Conservation (phyloP, 108 stramenopile species). For the Nitzschia sp. region DNA sequence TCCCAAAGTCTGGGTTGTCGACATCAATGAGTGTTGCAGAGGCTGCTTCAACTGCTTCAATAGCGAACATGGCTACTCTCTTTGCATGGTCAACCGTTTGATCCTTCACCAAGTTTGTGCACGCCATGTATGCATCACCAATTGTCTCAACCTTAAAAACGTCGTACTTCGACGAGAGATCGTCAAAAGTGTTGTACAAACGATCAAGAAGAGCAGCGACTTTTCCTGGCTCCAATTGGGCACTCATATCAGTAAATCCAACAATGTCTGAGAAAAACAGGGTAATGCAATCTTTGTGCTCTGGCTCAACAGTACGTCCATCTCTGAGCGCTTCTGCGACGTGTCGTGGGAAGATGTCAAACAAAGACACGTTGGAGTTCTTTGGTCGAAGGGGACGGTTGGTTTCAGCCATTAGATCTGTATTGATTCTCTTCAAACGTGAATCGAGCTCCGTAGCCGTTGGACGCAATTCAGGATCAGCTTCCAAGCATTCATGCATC, state of each 20-base stretch:
- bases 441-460: slow-evolving; percentile 15
- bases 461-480: not conserved
- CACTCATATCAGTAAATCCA: slow-evolving; percentile 62
- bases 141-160: slow-evolving; percentile 68
- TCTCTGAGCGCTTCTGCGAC: slow-evolving; percentile 38
- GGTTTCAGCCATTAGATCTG: slow-evolving; percentile 11
- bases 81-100: slow-evolving; percentile 52
- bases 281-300: slow-evolving; percentile 54
- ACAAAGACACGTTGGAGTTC: slow-evolving; percentile 13
- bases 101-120: slow-evolving; percentile 53
- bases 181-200: slow-evolving; percentile 60
- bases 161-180: slow-evolving; percentile 48
- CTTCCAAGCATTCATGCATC: slow-evolving; percentile 27
- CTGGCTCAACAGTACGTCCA: slow-evolving; percentile 51
- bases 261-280: slow-evolving; percentile 83
- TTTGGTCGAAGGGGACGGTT: not conserved
- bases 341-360: slow-evolving; percentile 28
- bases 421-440: slow-evolving; percentile 10
- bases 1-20: slow-evolving; percentile 46
- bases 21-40: slow-evolving; percentile 39
- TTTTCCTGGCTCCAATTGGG: slow-evolving; percentile 49
- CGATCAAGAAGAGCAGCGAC: slow-evolving; percentile 67
- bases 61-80: slow-evolving; percentile 57
- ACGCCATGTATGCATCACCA: slow-evolving; percentile 66
- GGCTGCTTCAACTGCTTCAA: slow-evolving; percentile 51